Base-by-base conservation (phyloP, 2,329 filamentous ascomycete species). In the Sporothrix pallida region DNA sequence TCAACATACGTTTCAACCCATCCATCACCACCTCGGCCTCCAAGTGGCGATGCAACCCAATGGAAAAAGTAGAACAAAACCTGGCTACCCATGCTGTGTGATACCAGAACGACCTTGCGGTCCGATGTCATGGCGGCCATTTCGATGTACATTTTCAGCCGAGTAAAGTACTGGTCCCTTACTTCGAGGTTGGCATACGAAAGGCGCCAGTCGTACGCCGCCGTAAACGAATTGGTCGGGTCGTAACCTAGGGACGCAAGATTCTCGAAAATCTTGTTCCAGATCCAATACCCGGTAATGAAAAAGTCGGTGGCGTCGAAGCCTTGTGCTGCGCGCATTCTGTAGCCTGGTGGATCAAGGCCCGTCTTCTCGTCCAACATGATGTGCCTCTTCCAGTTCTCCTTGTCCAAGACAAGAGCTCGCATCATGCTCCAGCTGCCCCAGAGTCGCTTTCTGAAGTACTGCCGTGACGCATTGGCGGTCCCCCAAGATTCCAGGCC, bases 361-460 rank as follows among this genome's bases (percentile, higher is more conserved):
- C 96, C 96, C 0, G 95, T 98, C 52, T 89, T 83, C 81, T 95
- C 95, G 82, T 99, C 96, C 12, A 99, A 87, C 95, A 98, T 98
- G 77, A 99, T 93, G 81, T 99, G 96, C 78, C 86, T 91, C 85
- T 98, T 99, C 96, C 96, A 99, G 48, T 89, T 87, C 42, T 97
- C 91, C 71, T 98, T 98, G 81, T 98, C 96, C 79, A 97, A 83
- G 1, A 99, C 93, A 76, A 99, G 84, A 0, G 96, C 95, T 69
- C 92, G 89, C 94, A 99, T 98, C 96, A 99, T 99, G 76, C 90
- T 97, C 96, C 97, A 99, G 78, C 94, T 97, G 4, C 96, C 96
- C 96, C 96, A 99, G 69, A 99, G 84, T 72, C 96, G 87, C 83
- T 97, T 97, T 76, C 96, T 88, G 82, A 99, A 99, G 83, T 98